Evolutionary conservation across 495 filamentous ascomycete species (phyloP).

Genomic region (Podospora anserina): DNA sequence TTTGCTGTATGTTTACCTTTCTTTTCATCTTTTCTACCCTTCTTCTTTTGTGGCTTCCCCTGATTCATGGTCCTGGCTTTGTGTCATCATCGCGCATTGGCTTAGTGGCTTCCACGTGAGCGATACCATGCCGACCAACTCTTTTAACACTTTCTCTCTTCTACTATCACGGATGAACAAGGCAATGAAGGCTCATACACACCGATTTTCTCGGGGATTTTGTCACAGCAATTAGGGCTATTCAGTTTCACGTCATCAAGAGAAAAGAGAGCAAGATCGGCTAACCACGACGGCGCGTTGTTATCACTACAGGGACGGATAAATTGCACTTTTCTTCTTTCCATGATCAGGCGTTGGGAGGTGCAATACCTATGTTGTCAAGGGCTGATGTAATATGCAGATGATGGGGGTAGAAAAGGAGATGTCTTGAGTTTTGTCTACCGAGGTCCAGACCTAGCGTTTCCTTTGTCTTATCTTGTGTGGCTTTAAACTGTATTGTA

Average conservation of each 20-base stretch:
- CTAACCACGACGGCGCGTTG: neutral
- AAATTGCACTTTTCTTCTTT: neutral
- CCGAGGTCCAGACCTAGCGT: neutral
- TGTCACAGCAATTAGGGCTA: neutral
- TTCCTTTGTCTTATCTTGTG: neutral
- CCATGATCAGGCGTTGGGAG: neutral
- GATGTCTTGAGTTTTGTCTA: neutral
- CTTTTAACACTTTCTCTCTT: neutral
- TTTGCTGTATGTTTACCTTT: conserved; percentile 62
- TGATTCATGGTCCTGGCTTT: neutral
- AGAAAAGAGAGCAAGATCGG: neutral
- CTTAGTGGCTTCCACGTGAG: neutral
- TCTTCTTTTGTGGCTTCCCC: neutral
- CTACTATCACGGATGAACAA: neutral
- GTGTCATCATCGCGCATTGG: neutral
- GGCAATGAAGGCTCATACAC: conserved; percentile 13
- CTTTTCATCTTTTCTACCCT: conserved; percentile 7
- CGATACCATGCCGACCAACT: neutral
- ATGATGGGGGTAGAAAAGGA: neutral
- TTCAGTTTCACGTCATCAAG: neutral
- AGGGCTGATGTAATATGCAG: neutral
- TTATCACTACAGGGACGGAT: neutral
- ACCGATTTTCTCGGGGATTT: neutral
- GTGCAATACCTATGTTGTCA: neutral
- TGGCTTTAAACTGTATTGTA: neutral